Evolutionary conservation across 805 yeast species (phyloP).

Genomic region (Metschnikowia henanensis): DNA sequence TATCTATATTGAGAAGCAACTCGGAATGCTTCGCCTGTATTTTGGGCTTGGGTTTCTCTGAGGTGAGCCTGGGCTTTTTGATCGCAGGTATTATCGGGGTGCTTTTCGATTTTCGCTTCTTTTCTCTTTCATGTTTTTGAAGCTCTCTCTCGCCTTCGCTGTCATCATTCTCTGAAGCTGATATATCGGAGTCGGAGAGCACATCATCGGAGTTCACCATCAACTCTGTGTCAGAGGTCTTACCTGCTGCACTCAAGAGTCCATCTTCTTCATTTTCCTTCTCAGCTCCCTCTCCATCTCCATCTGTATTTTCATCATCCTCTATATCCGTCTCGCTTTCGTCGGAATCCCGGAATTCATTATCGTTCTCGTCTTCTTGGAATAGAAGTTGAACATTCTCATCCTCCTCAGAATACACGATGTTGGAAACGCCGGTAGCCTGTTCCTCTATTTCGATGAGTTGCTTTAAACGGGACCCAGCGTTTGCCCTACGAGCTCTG

Average conservation of each 20-base stretch:
- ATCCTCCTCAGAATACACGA: slow-evolving; percentile 57
- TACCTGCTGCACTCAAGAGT: slow-evolving; percentile 6
- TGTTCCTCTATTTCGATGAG: slow-evolving; percentile 73
- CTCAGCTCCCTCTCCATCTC: slow-evolving; percentile 25
- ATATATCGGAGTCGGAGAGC: slow-evolving; percentile 55
- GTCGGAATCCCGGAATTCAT: slow-evolving; percentile 25
- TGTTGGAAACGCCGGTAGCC: slow-evolving; percentile 22
- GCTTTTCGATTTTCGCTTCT: slow-evolving; percentile 26
- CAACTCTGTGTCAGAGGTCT: slow-evolving; percentile 16
- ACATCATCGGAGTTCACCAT: slow-evolving; percentile 46
- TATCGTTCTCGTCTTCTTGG: slow-evolving; percentile 48
- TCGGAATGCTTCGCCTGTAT: slow-evolving; percentile 44
- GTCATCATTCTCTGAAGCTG: slow-evolving; percentile 54
- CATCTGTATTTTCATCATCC: slow-evolving; percentile 29
- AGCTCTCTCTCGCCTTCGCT: slow-evolving; percentile 71
- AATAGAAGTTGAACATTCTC: slow-evolving; percentile 72
- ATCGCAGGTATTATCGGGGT: slow-evolving; percentile 30
- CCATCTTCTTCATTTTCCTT: slow-evolving; percentile 22
- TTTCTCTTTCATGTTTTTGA: slow-evolving; percentile 42
- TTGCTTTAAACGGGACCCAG: slow-evolving; percentile 80
- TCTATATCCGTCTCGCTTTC: slow-evolving; percentile 37
- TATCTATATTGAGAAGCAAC: slow-evolving; percentile 47
- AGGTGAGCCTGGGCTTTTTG: slow-evolving; percentile 28
- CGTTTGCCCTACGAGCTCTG: slow-evolving; percentile 78
- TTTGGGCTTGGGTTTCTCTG: slow-evolving; percentile 24